phyloP scores from a whole-genome alignment of 306 rosid species.

The Nissolia schottii region DNA sequence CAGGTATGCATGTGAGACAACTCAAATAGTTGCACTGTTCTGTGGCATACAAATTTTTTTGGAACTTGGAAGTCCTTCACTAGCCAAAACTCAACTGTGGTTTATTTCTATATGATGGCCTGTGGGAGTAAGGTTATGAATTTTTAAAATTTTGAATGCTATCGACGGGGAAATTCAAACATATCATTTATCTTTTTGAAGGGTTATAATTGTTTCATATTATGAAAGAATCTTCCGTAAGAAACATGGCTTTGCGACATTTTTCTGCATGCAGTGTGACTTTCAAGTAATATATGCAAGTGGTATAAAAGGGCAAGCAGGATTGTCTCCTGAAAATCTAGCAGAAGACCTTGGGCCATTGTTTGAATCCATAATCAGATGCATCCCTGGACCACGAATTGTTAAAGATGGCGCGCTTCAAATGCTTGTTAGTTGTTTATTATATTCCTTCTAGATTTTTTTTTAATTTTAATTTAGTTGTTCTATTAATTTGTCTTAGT shows the following conservation, averaged over 20 bases:
- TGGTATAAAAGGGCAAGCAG: constrained; percentile 95
- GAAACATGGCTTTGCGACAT: background rate
- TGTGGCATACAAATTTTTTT: background rate
- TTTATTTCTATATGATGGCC: constrained; percentile 3
- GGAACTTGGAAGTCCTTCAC: background rate
- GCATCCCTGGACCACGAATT: constrained; percentile 96
- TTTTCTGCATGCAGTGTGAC: constrained; percentile 67
- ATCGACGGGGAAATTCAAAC: background rate
- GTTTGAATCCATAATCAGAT: constrained; percentile 89
- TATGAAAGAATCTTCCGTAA: background rate
- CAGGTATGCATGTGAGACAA: constrained; percentile 53
- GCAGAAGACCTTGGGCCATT: constrained; percentile 98
- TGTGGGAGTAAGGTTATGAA: constrained; percentile 3
- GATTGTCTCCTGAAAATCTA: constrained; percentile 79
- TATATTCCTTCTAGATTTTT: background rate
- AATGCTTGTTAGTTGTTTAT: constrained; percentile 70
- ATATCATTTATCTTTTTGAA: constrained; percentile 12
- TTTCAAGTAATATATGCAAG: constrained; percentile 97
- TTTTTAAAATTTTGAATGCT: background rate
- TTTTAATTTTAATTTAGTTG: background rate
- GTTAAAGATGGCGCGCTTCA: constrained; percentile 92
- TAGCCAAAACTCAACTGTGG: background rate
- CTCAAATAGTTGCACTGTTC: background rate
- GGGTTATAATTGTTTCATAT: constrained; percentile 14
- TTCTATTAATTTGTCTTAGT: background rate